Evolutionary conservation across 179 eudicot species (phyloP).

Genomic region (Monotropa hypopitys): DNA sequence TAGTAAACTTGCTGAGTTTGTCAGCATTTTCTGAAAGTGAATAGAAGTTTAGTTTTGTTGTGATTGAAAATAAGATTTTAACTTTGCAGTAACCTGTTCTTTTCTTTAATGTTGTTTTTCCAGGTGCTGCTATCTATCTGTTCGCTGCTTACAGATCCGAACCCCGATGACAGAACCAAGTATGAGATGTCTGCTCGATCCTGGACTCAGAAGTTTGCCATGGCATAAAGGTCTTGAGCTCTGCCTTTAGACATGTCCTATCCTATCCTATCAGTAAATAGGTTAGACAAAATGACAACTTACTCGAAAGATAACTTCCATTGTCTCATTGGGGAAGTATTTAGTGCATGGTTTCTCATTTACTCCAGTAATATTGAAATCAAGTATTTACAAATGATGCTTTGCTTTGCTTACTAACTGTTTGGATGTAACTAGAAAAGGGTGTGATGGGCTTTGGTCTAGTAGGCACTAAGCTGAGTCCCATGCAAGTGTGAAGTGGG

Average conservation of each 20-base stretch:
- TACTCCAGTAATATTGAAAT: neutral
- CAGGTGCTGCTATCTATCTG: slow-evolving; percentile 24
- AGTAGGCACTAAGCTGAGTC: neutral
- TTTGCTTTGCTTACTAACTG: neutral
- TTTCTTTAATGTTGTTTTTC: neutral
- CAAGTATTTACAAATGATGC: neutral
- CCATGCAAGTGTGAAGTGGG: neutral
- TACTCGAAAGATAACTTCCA: neutral
- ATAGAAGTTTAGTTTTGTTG: neutral
- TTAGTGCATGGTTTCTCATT: neutral
- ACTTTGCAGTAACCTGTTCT: neutral
- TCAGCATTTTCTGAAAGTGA: neutral
- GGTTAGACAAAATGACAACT: neutral
- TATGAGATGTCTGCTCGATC: slow-evolving; percentile 27
- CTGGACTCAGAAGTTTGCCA: slow-evolving; percentile 33
- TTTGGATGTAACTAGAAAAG: neutral
- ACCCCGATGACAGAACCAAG: slow-evolving; percentile 26
- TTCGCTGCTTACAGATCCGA: slow-evolving; percentile 25
- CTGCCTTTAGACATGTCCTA: neutral
- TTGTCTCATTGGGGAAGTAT: neutral
- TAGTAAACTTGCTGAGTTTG: neutral
- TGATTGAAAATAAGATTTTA: neutral
- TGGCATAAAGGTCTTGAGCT: slow-evolving; percentile 9
- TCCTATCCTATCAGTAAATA: slow-evolving; percentile 11
- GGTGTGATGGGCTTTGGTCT: neutral